These are phyloP conservation scores for Hanseniaspora valbyensis DNA, from an alignment of 805 yeast species.

Conservation along the genomic window DNA sequence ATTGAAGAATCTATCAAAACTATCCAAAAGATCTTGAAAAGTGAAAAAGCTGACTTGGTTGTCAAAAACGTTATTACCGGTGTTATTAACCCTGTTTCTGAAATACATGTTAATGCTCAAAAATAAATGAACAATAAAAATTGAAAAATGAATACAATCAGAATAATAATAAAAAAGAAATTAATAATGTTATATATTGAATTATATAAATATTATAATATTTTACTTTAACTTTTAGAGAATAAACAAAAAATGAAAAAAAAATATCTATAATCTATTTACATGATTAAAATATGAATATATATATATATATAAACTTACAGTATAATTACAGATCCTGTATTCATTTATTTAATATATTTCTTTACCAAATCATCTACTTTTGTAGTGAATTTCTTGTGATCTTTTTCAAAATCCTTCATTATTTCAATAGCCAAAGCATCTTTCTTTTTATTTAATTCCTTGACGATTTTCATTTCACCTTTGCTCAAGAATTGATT, in stretches of 20 bases:
- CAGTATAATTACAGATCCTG: too few relatives aligned
- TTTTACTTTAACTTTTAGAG: too few relatives aligned
- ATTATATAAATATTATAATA: too few relatives aligned
- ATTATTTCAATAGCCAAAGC: not conserved
- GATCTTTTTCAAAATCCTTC: constrained; percentile 5
- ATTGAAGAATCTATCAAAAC: constrained; percentile 60
- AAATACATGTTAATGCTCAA: constrained; percentile 66
- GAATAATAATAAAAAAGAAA: not conserved
- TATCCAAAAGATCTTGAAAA: constrained; percentile 53
- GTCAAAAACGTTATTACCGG: constrained; percentile 59
- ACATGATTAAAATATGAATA: too few relatives aligned
- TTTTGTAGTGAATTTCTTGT: not conserved
- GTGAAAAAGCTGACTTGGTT: constrained; percentile 57
- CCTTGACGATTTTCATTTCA: not conserved
- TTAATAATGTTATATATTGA: not conserved
- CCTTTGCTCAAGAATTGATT: not conserved
- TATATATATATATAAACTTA: too few relatives aligned
- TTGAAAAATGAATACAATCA: too few relatives aligned
- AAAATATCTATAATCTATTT: not conserved
- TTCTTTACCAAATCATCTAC: not conserved
- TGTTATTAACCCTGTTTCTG: constrained; percentile 50
- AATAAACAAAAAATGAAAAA: too few relatives aligned
- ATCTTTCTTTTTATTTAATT: not conserved
- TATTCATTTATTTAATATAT: not conserved
- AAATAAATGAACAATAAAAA: not conserved